Evolutionary conservation across 2,329 filamentous ascomycete genomes (phyloP), one percentile per base, ranked within the genome.

Genomic region (Penicillium sp.): DNA sequence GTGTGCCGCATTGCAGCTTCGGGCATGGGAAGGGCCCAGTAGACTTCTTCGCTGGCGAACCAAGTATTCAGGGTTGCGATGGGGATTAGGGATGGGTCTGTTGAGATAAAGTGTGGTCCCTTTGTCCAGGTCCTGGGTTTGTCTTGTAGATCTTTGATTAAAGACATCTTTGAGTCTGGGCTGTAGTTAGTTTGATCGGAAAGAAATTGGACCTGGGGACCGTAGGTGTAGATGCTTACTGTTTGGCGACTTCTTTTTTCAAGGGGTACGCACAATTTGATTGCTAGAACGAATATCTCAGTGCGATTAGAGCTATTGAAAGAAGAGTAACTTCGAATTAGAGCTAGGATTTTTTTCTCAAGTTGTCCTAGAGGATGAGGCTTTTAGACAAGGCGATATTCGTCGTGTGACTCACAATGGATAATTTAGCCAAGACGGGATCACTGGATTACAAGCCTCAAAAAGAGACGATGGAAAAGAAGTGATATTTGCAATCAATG

Each of bases 1-100:
- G 52, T 41, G 29, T 39, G 39, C 2, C 18, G 47, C 41, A 55
- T 35, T 10, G 35, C 34, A 2, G 11, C 16, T 38, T 51, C 40
- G 8, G 52, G 47, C 35, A 55, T 45, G 16, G 52, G 52, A 11
- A 51, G 39, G 11, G 52, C 47, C 52, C 47, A 55, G 41, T 55
- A 55, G 11, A 55, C 30, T 29, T 55, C 52, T 38, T 51, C 27
- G n/a, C 40, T 34, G 3, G 47, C 47, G 26, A 51, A 55, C 52
- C 52, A 55, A 7, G 34, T 23, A 29, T 51, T 55, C 19, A 55
- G 29, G 16, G 47, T 46, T 30, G 23, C 2, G 27, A 41, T 26
- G 10, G 47, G 40, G 47, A 55, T 51, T 13, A 46, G n/a, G 14
- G 41, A 36, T 27, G 19, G 7, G 39, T 55, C 29, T 3, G 40